A percentile compares a stretch with the other conserved stretches of the same genome.
These are phyloP conservation scores for Brassica cretica DNA, from an alignment of 345 rosid species.

Conservation along the genomic window DNA sequence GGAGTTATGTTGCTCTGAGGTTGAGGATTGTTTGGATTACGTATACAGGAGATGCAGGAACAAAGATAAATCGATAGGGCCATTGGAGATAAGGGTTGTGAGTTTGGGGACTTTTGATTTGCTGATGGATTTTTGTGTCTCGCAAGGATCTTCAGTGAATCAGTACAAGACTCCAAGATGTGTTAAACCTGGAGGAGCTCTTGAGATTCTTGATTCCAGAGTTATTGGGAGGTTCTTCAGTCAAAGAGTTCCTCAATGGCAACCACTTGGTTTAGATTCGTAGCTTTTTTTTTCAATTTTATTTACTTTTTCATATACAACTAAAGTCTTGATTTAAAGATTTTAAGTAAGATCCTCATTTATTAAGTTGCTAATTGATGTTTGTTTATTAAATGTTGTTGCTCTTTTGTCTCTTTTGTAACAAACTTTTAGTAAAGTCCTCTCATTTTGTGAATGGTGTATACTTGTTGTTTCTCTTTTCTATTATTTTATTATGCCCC, in stretches of 20 bases:
- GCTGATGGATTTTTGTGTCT: conserved; percentile 83
- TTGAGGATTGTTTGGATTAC: conserved; percentile 84
- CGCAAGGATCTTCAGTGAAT: conserved; percentile 87
- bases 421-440: conserved; percentile 34
- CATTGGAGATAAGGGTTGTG: conserved; percentile 87
- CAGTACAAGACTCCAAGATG: conserved; percentile 96
- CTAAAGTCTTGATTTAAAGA: conserved; percentile 23
- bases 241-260: conserved; percentile 64
- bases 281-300: conserved; percentile 8
- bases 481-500: not conserved
- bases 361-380: conserved; percentile 26
- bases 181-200: conserved; percentile 64
- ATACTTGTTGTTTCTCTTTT: conserved; percentile 23
- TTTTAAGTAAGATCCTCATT: conserved; percentile 31
- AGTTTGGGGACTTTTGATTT: conserved; percentile 69
- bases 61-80: conserved; percentile 77
- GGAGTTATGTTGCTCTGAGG: conserved; percentile 72
- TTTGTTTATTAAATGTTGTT: not conserved
- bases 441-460: conserved; percentile 35
- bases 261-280: conserved; percentile 56
- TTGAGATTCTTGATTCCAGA: conserved; percentile 67
- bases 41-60: conserved; percentile 82
- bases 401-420: conserved; percentile 33
- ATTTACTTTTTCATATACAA: not conserved
- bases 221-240: conserved; percentile 70